Conservation (phyloP, 2,329 filamentous ascomycete species). For the Aspergillus phoenicis region DNA sequence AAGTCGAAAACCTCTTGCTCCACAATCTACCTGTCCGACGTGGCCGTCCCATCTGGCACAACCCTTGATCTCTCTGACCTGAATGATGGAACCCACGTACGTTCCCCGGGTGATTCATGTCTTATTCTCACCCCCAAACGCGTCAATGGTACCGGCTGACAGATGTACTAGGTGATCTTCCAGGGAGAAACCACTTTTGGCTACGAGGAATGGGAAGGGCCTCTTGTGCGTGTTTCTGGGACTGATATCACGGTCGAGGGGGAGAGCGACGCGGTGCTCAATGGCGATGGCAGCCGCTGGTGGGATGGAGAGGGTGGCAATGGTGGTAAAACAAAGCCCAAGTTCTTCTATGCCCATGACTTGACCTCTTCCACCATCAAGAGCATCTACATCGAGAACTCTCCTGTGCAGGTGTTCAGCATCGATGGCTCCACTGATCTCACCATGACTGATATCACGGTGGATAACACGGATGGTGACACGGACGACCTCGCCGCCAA, state of each 20-base stretch:
- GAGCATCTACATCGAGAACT: constrained; percentile 40
- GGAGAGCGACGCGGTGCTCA: constrained; percentile 54
- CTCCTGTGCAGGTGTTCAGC: constrained; percentile 42
- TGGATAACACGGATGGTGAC: constrained; percentile 62
- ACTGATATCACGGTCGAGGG: constrained; percentile 57
- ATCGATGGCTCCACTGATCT: constrained; percentile 51
- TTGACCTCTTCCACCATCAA: constrained; percentile 37
- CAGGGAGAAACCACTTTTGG: constrained; percentile 67
- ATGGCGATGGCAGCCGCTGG: constrained; percentile 59
- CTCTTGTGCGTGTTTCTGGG: constrained; percentile 64
- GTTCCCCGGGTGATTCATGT: not conserved
- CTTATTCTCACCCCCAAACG: accelerated
- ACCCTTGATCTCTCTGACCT: not conserved
- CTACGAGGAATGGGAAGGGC: constrained; percentile 66
- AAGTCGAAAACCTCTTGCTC: constrained; percentile 5
- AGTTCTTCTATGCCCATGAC: constrained; percentile 59
- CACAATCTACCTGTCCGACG: constrained; percentile 4
- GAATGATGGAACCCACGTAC: not conserved
- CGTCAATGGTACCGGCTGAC: not conserved
- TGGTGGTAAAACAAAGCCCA: constrained; percentile 66
- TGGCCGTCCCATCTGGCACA: constrained; percentile 1
- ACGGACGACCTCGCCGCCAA: constrained; percentile 48
- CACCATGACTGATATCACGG: constrained; percentile 54
- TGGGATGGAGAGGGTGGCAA: constrained; percentile 65
- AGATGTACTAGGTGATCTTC: constrained; percentile 56